These are phyloP conservation scores for Colletotrichum orchidophilum DNA, from an alignment of 2,329 filamentous ascomycete species.

Conservation along the genomic window DNA sequence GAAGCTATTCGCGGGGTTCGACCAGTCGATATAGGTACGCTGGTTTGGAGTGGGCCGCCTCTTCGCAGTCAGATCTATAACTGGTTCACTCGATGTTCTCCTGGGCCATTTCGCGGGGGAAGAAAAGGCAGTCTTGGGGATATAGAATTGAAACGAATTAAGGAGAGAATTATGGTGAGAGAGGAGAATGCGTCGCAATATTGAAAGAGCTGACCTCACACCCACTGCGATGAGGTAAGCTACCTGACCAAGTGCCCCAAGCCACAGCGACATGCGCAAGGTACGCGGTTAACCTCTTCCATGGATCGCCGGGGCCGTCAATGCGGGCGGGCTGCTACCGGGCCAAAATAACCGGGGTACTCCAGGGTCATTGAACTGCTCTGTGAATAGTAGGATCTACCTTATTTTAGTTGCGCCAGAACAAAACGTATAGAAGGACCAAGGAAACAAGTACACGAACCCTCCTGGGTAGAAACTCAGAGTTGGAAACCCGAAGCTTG, in stretches of 20 bases:
- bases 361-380: neutral
- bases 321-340: neutral
- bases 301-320: slow-evolving; percentile 14
- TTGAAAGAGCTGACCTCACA: slow-evolving; percentile 16
- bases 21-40: neutral
- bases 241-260: neutral
- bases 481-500: neutral
- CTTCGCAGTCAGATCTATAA: neutral
- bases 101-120: slow-evolving; percentile 23
- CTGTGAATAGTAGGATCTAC: neutral
- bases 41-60: neutral
- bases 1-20: slow-evolving; percentile 18
- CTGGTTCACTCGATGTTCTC: neutral
- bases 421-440: neutral
- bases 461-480: neutral
- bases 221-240: slow-evolving; percentile 32
- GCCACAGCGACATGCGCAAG: slow-evolving; percentile 12
- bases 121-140: neutral
- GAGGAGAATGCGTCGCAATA: slow-evolving; percentile 6
- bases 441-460: neutral
- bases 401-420: neutral
- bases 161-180: slow-evolving; percentile 1
- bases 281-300: slow-evolving; percentile 9
- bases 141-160: neutral
- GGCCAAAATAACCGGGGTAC: neutral